Base-by-base conservation (phyloP, 2,329 filamentous ascomycete genomes). In the Colletotrichum ledebouriae region DNA sequence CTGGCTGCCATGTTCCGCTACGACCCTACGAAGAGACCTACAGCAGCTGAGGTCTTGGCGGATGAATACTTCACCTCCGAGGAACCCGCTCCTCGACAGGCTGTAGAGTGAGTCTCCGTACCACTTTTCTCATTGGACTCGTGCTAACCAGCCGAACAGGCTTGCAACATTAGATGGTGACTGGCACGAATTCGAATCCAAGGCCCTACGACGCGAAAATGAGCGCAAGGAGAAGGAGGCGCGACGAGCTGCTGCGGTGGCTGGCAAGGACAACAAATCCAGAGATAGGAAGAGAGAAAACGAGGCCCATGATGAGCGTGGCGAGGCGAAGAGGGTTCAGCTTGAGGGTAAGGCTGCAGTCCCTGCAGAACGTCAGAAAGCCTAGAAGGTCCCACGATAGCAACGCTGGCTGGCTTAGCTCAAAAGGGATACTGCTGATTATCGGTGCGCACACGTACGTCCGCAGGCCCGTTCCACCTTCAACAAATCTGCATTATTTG, bases 121-220 rank as follows among this genome's bases (percentile, higher is more conserved):
- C 12, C 37, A 12, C 33, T 2, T 15, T 39, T 15, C 55, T 49
- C 72, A 67, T 29, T 41, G 39, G 53, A 34, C 37, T 46, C 39
- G 34, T 70, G 49, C 78, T 82, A 75, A 83, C 76, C 72, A 69
- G 74, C 59, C 11, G 20, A 61, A 67, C 71, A 93, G 92, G 75
- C 86, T 99, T 57, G 89, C 91, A 68, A 84, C 90, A 56, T 86
- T 99, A 34, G 89, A 96, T 73, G 96, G 96, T 22, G 96, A 99
- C 74, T 99, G 96, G 96, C 96, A 99, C 77, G 96, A 99, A 77
- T 97, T 98, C 75, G 96, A 99, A 81, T 97, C 94, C 63, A 99
- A 99, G 81, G 94, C 94, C 15, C 85, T 97, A 29, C 87, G 96
- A 37, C 96, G 96, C 73, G 94, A 98, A 78, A 95, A 94, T 73